phyloP scores from a whole-genome alignment of 306 rosid species.

The Vachellia collinsii region DNA sequence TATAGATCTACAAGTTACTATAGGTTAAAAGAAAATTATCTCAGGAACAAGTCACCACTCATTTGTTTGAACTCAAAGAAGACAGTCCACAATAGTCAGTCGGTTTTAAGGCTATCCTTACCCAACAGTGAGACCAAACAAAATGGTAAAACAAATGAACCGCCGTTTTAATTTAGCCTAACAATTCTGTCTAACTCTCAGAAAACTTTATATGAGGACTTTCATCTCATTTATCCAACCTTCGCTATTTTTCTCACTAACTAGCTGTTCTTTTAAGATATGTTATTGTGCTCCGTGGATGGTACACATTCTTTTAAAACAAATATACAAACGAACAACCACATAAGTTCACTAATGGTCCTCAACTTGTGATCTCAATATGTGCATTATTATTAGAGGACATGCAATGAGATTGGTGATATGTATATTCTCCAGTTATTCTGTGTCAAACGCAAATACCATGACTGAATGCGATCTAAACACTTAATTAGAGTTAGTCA shows the following conservation, averaged over 20 bases:
- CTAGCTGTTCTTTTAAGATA: neutral
- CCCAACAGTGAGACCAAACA: neutral
- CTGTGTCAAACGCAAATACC: neutral
- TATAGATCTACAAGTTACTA: slow-evolving; percentile 1
- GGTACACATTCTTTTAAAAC: neutral
- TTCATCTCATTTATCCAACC: neutral
- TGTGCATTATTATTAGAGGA: neutral
- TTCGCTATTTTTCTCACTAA: neutral
- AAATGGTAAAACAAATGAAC: slow-evolving; percentile 10
- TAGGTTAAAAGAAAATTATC: neutral
- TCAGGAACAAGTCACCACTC: neutral
- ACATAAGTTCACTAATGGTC: slow-evolving; percentile 13
- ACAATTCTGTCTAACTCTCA: neutral
- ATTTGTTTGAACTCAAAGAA: slow-evolving; percentile 1
- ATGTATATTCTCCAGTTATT: neutral
- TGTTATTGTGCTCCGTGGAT: slow-evolving; percentile 5
- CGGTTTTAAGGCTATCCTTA: slow-evolving; percentile 3
- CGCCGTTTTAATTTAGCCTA: neutral
- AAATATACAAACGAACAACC: neutral
- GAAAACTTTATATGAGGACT: neutral
- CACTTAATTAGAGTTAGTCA: neutral
- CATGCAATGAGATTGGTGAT: neutral
- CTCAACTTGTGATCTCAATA: neutral
- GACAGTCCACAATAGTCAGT: neutral
- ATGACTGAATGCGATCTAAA: neutral